Evolutionary conservation across 1,139 yeast species (phyloP), one percentile per base, ranked within the genome.

Genomic region (Zygosaccharomyces sapae): DNA sequence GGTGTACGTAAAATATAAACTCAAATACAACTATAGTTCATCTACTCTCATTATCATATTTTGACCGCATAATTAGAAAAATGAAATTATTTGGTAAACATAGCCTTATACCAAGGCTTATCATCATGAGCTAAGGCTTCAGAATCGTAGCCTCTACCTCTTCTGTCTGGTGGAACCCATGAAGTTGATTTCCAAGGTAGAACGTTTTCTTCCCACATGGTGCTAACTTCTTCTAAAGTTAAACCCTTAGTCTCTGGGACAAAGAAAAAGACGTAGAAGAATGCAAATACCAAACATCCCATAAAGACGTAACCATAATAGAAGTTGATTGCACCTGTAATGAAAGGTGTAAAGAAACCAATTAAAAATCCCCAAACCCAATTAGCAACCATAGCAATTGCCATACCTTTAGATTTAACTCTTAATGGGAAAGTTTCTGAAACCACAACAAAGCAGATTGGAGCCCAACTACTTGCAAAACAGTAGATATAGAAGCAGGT

Each of bases 401-500:
- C 79, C 81, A 83, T 82, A 53, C 83, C 87, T 72, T 83, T 83
- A 41, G 87, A 76, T 70, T 86, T 80, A 63, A 84, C 79, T 69
- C 88, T 77, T 58, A 83, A 75, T 63, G 94, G 90, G 70, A 79
- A 84, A 49, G 81, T 73, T 70, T 85, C 94, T 31, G 89, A 79
- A 45, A 80, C 76, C 61, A 83, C 79, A 52, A 81, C 81, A 71
- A 74, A 86, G 45, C 81, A 82, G 62, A 82, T 79, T 59, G 92
- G 89, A 52, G 89, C 94, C 92, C 94, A 85, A 16, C 90, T 80
- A 44, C 83, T 73, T 44, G 94, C 92, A 65, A 85, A 85, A 72
- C 77, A 81, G 76, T 82, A 81, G 55, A 86, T 82, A 75, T 76
- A 86, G 63, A 84, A 70, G 70, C 89, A 83, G 35, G 89, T 79